These are phyloP conservation scores for Arthrocladium fulminans DNA, from an alignment of 2,329 filamentous ascomycete genomes.

Conservation along the genomic window DNA sequence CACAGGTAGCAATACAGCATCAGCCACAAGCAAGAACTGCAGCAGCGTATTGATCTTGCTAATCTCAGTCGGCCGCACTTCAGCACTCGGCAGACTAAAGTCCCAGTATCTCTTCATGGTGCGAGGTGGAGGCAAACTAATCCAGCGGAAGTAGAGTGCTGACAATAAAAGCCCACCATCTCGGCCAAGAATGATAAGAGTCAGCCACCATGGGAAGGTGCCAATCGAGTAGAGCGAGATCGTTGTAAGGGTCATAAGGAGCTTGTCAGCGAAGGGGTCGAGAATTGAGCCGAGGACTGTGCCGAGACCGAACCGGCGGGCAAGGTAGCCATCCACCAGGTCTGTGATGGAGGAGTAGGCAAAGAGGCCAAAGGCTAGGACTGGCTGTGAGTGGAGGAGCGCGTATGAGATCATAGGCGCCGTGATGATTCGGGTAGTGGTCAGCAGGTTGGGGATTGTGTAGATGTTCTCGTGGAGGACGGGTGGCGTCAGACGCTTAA, in stretches of 20 bases:
- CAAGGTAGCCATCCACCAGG: constrained; percentile 88
- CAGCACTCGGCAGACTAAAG: constrained; percentile 64
- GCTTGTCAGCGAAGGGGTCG: constrained; percentile 94
- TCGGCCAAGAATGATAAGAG: constrained; percentile 79
- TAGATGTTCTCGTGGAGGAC: constrained; percentile 77
- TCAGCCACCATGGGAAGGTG: constrained; percentile 80
- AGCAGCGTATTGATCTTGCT: constrained; percentile 77
- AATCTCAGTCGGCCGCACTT: constrained; percentile 37
- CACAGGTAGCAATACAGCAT: constrained; percentile 72
- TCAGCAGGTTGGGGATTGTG: constrained; percentile 89
- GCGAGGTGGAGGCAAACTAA: constrained; percentile 85
- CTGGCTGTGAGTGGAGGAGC: constrained; percentile 72
- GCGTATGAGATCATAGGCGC: constrained; percentile 83
- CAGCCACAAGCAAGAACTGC: constrained; percentile 77
- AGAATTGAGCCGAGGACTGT: constrained; percentile 93
- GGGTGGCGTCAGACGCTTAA: constrained; percentile 28
- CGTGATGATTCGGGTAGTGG: constrained; percentile 71
- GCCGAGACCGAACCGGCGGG: constrained; percentile 73
- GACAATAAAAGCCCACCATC: constrained; percentile 75
- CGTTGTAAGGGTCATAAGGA: constrained; percentile 86
- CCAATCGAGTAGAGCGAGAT: constrained; percentile 51
- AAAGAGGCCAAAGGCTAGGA: constrained; percentile 74
- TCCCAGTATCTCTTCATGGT: constrained; percentile 94
- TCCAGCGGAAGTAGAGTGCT: constrained; percentile 92
- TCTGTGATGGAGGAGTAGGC: constrained; percentile 87